Evolutionary conservation across 23 red algal species (phyloP), one percentile per base, ranked within the genome.

Genomic region (Cyanidiococcus yangmingshanensis): DNA sequence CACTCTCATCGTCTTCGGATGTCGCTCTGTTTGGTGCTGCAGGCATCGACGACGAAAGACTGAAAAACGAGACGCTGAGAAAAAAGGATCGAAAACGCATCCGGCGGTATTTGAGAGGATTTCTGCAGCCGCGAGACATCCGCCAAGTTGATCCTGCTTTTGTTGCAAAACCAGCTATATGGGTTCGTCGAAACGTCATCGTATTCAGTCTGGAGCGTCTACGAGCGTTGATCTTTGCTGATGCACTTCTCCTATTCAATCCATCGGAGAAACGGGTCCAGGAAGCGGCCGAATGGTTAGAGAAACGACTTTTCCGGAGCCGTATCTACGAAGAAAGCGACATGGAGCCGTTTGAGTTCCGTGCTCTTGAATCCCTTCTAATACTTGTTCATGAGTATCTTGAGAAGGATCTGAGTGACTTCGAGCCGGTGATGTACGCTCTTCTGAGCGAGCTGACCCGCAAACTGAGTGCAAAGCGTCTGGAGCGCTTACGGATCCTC

Each of bases 141-240:
- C 84, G 90, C 3, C 90, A 94, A 57, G 83, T 94, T 16, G 90
- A 94, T 57, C 90, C 90, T 41, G 84, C 90, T 17, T 94, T 94
- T 40, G 68, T 37, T 25, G 79, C 84, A 25, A 94, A 94, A 75
- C 90, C 90, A 37, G 84, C 90, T 32, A 39, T 94, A 26, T 94
- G 90, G 90, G 90, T 94, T 0, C 84, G 90, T 1, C 90, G 87
- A 58, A 85, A 77, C 29, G 90, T 84, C 32, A 68, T 94, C 31
- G 85, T 94, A 2, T 79, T 89, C 38, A 85, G 76, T 38, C 76
- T 94, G 1, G 90, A 94, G 33, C 80, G 68, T 37, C 33, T 94
- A 39, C 80, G 90, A 16, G 84, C 90, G 39, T 79, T 94, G 37
- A 85, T 94, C 37, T 57, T 87, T 51, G 75, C 83, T 51, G 76